These are phyloP conservation scores for Pestalotiopsis sp. DNA, from an alignment of 2,329 filamentous ascomycete genomes.

Conservation along the genomic window DNA sequence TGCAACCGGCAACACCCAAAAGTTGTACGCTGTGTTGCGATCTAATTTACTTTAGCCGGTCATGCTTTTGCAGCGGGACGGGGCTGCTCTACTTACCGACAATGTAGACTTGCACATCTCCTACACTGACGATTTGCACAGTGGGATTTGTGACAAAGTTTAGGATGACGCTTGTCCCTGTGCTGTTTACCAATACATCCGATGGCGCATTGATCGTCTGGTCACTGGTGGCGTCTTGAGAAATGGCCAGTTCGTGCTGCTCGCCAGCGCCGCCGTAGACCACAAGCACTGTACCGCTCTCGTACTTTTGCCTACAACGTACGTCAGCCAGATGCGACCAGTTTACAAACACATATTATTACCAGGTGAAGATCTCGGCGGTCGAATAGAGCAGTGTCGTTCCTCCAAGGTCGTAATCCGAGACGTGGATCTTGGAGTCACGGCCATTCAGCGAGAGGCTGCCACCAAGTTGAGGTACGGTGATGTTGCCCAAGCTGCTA, in stretches of 20 bases:
- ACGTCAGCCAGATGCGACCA: neutral
- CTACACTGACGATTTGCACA: neutral
- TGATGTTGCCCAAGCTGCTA: slow-evolving; percentile 26
- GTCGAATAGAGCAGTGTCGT: slow-evolving; percentile 67
- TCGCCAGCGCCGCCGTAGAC: slow-evolving; percentile 7
- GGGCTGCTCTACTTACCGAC: neutral
- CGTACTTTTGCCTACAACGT: slow-evolving; percentile 1
- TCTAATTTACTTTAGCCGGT: neutral
- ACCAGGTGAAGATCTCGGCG: slow-evolving; percentile 72
- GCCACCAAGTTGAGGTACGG: slow-evolving; percentile 25
- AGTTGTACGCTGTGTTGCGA: slow-evolving; percentile 10
- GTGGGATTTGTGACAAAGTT: neutral
- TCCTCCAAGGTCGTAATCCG: slow-evolving; percentile 67
- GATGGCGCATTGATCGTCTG: neutral
- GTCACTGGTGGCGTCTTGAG: neutral
- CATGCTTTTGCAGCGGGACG: neutral
- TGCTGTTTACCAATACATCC: neutral
- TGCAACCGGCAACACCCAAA: slow-evolving; percentile 1
- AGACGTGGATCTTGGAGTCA: slow-evolving; percentile 70
- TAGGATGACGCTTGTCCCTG: neutral
- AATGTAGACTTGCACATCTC: slow-evolving; percentile 3
- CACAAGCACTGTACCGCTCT: neutral
- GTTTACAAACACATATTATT: neutral
- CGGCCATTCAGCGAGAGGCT: slow-evolving; percentile 43
- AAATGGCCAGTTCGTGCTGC: slow-evolving; percentile 6